These are phyloP conservation scores for Geotrichum phurueaensis DNA, from an alignment of 1,139 yeast genomes.

Conservation along the genomic window DNA sequence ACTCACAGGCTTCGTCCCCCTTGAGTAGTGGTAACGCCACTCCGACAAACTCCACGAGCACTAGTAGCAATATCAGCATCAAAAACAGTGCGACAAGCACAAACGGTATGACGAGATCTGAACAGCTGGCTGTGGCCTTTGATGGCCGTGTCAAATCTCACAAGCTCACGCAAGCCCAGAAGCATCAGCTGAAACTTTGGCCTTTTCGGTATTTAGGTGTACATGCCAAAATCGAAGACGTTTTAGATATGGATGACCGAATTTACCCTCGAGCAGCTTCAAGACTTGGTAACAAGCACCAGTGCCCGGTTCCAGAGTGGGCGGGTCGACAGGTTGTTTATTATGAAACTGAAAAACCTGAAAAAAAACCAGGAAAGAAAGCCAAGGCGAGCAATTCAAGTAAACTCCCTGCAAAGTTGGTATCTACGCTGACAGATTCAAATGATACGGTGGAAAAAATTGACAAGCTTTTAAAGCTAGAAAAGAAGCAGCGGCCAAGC, in stretches of 20 bases:
- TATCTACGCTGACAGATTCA: background rate
- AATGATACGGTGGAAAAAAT: constrained; percentile 18
- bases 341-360: constrained; percentile 43
- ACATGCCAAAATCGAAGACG: constrained; percentile 72
- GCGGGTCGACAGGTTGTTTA: constrained; percentile 62
- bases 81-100: background rate
- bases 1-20: constrained; percentile 11
- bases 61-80: background rate
- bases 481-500: constrained; percentile 51
- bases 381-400: constrained; percentile 14
- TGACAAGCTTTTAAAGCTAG: constrained; percentile 42
- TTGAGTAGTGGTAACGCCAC: constrained; percentile 9
- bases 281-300: constrained; percentile 68
- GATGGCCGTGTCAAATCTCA: constrained; percentile 19
- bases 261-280: constrained; percentile 82
- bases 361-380: constrained; percentile 20
- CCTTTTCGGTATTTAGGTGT: constrained; percentile 74
- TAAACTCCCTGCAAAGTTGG: background rate
- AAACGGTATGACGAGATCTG: constrained; percentile 48
- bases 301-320: constrained; percentile 66
- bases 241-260: constrained; percentile 69
- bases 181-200: constrained; percentile 44
- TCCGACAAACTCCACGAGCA: background rate
- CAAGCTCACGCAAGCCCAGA: constrained; percentile 36
- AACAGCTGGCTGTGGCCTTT: constrained; percentile 49